Percentiles rank a stretch among this genome's conserved stretches.
Evolutionary conservation across 2,329 filamentous ascomycete genomes (phyloP).

Genomic region (Fusarium liriodendri): DNA sequence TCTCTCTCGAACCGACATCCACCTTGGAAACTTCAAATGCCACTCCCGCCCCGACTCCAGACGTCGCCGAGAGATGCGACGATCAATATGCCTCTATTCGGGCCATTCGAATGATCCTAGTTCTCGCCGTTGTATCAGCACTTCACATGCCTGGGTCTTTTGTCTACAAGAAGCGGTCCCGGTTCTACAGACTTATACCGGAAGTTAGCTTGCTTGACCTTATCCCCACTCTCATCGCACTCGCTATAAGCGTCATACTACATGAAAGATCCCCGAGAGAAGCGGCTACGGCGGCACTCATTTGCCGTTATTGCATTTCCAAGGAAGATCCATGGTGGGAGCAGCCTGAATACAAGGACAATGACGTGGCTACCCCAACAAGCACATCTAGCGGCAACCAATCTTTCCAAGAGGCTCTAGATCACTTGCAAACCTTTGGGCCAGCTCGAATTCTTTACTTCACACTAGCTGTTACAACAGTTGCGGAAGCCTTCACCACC

Average conservation of each 20-base stretch:
- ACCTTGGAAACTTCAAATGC: not conserved
- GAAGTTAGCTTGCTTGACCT: not conserved
- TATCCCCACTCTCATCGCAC: not conserved
- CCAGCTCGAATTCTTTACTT: not conserved
- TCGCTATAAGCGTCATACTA: not conserved
- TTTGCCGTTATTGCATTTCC: not conserved
- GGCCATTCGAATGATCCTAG: not conserved
- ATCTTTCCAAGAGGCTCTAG: not conserved
- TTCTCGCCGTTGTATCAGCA: not conserved
- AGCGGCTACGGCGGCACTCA: not conserved
- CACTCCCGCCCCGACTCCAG: not conserved
- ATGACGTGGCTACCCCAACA: not conserved
- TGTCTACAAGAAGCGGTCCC: not conserved
- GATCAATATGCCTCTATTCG: not conserved
- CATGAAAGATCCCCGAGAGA: not conserved
- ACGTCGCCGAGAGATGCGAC: not conserved
- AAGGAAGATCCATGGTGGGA: not conserved
- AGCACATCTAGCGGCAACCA: not conserved
- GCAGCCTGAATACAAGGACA: not conserved
- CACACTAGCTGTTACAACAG: not conserved
- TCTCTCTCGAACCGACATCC: not conserved
- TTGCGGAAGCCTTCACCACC: not conserved
- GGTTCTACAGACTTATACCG: not conserved
- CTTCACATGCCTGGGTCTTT: constrained; percentile 2
- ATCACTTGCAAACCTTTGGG: not conserved